phyloP scores from a whole-genome alignment of 2,329 filamentous ascomycete genomes.

The Cladophialophora bantiana region DNA sequence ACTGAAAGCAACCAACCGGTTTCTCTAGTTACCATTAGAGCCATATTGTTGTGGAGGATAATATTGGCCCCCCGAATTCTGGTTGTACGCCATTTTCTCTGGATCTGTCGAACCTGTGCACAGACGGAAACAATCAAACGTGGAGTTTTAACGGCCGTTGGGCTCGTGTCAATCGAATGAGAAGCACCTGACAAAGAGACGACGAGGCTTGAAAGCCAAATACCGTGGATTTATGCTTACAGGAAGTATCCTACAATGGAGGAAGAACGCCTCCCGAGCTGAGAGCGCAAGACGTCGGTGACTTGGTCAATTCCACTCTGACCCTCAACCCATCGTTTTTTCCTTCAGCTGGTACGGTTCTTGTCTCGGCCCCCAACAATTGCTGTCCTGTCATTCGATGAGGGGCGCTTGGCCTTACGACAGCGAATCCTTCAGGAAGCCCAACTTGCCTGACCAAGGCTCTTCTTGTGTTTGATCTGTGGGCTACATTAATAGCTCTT shows the following conservation, averaged over 20 bases:
- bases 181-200: neutral
- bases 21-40: slow-evolving; percentile 10
- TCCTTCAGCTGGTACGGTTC: slow-evolving; percentile 13
- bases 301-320: no score
- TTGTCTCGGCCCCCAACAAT: slow-evolving; percentile 7
- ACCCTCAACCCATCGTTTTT: neutral
- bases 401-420: neutral
- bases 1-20: neutral
- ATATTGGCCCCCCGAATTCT: slow-evolving; percentile 10
- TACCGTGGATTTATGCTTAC: slow-evolving; percentile 2
- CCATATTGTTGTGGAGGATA: slow-evolving; percentile 16
- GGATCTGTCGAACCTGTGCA: neutral
- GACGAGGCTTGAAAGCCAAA: neutral
- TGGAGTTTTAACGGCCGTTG: neutral
- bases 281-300: neutral
- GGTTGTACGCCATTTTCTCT: slow-evolving; percentile 17
- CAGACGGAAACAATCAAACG: neutral
- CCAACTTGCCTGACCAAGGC: neutral
- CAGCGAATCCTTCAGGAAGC: neutral
- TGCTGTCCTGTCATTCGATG: neutral
- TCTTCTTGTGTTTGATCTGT: neutral
- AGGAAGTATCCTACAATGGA: neutral
- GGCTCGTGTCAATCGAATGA: neutral
- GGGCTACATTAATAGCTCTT: neutral
- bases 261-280: neutral